phyloP scores from a whole-genome alignment of 164 flowering plant genomes.

The Vitis labrusca region DNA sequence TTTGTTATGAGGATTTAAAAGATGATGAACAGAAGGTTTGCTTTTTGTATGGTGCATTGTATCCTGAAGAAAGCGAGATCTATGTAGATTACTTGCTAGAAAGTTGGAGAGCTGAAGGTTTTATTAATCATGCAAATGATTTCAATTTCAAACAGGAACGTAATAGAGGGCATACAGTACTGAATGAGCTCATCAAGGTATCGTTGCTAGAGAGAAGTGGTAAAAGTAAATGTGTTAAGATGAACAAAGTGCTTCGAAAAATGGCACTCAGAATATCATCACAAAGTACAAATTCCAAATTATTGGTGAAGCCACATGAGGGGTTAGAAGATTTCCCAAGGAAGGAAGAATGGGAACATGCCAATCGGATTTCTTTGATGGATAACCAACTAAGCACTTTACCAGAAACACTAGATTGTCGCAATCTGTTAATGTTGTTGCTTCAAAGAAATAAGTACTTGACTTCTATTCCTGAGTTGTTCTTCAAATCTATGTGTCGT shows the following conservation, averaged over 20 bases:
- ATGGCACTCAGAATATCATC: constrained; percentile 4
- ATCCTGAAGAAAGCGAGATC: constrained; percentile 8
- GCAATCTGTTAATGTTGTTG: constrained; percentile 6
- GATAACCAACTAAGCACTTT: not conserved
- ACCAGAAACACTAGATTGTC: not conserved
- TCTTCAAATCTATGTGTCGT: constrained; percentile 15
- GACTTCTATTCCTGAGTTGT: constrained; percentile 6
- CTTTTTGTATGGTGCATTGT: constrained; percentile 9
- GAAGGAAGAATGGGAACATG: not conserved
- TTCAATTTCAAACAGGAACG: too few species aligned
- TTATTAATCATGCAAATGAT: not conserved
- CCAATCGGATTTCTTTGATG: not conserved
- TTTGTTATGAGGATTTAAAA: constrained; percentile 5
- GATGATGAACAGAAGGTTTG: constrained; percentile 1
- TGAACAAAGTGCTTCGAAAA: not conserved
- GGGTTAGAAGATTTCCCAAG: not conserved
- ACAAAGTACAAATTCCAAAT: not conserved
- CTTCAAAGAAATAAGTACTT: constrained; percentile 8
- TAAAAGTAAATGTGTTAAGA: not conserved
- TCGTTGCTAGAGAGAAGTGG: constrained; percentile 6
- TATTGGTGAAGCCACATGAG: not conserved
- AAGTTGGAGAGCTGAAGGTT: constrained; percentile 12
- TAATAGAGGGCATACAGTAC: not conserved
- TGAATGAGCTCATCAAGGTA: constrained; percentile 6
- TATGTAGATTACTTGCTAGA: constrained; percentile 5